Evolutionary conservation across 352 stramenopile species (phyloP).

Genomic region (Phytopythium kandeliae): DNA sequence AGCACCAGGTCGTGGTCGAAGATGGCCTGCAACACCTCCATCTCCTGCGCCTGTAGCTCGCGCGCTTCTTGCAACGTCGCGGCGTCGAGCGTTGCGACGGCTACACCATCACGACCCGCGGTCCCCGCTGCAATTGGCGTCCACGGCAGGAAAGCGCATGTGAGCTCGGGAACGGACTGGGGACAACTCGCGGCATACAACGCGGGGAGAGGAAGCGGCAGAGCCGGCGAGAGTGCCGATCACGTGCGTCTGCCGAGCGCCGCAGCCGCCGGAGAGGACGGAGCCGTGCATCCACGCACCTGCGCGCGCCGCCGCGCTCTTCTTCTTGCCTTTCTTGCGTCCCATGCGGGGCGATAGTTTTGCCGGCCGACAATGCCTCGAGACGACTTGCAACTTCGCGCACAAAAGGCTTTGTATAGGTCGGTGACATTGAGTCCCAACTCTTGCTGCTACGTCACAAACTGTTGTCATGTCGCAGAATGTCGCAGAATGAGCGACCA

Average conservation of each 20-base stretch:
- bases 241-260: too few relatives aligned
- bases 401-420: too few relatives aligned
- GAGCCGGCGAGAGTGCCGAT: too few relatives aligned
- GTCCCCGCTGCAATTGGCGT: not conserved
- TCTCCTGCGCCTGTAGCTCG: slow-evolving; percentile 70
- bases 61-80: slow-evolving; percentile 38
- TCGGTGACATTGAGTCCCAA: too few relatives aligned
- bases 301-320: slow-evolving; percentile 17
- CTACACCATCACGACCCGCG: not conserved
- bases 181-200: too few relatives aligned
- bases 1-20: slow-evolving; percentile 66
- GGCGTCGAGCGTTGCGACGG: slow-evolving; percentile 23
- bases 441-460: too few relatives aligned
- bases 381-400: too few relatives aligned
- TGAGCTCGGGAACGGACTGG: too few relatives aligned
- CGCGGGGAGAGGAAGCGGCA: not conserved
- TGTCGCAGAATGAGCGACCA: too few relatives aligned
- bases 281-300: not conserved
- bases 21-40: slow-evolving; percentile 80
- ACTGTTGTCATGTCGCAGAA: too few relatives aligned
- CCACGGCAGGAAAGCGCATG: not conserved
- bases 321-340: slow-evolving; percentile 80
- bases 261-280: not conserved
- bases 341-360: too few relatives aligned
- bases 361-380: too few relatives aligned